Base-by-base conservation (phyloP, 2,329 filamentous ascomycete species). In the Nemania abortiva region DNA sequence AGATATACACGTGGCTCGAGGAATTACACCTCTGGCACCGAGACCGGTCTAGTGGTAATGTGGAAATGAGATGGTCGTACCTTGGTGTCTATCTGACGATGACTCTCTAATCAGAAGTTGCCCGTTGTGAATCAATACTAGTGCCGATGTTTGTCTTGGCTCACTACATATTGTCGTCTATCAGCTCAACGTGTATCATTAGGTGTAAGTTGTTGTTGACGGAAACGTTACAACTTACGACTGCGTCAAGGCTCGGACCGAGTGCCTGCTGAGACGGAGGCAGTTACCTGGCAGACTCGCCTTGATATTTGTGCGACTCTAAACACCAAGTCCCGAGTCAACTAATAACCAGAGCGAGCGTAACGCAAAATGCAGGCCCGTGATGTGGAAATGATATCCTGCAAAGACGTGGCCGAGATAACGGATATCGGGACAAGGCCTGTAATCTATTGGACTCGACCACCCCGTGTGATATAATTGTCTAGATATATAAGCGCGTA, bases 401-500 rank as follows among this genome's bases (percentile, higher is more conserved):
- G 57, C 62, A 70, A 65, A 71, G 53, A 22, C 61, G 72, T 71
- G 61, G 54, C 64, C 58, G 67, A 66, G 50, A 66, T 55, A 67
- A 73, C 72, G 63, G 72, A 69, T 71, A 49, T 77, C 76, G 75
- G 76, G 65, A 73, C 39, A 56, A 42, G 49, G 58, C 63, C 50
- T 42, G 54, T 65, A 70, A 64, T 68, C 75, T 72, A 77, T 78
- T 77, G 74, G 76, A 61, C 69, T 63, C 52, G 62, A 62, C 63
- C 58, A 62, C 58, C 70, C 60, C 74, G 70, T 77, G 70, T 66
- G 60, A 76, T 76, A 63, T 70, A 58, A 62, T 65, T 70, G 50
- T 73, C 61, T 61, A 74, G 69, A 73, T 72, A 73, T 71, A 72
- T 65, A 73, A 72, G 72, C 61, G 73, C 66, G 70, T 75, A 75